phyloP scores from a whole-genome alignment of 306 rosid species.

The Pyrus pyrifolia region DNA sequence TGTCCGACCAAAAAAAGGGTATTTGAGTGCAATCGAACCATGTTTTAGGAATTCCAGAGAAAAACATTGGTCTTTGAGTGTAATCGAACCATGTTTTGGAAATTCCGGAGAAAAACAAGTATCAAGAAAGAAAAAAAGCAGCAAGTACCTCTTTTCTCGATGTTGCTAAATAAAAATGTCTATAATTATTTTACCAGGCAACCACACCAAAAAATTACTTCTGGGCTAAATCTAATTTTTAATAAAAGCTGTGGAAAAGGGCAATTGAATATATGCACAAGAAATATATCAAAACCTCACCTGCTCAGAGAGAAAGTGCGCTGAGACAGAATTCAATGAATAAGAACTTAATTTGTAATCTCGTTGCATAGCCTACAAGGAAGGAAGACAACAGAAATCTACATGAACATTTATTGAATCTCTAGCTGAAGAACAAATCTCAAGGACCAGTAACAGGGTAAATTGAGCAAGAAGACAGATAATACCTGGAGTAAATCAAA shows the following conservation, averaged over 20 bases:
- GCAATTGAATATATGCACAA: slow-evolving; percentile 6
- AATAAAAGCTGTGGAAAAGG: background rate
- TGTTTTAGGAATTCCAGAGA: background rate
- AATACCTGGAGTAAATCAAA: slow-evolving; percentile 96
- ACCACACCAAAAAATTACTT: background rate
- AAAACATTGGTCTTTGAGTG: too few relatives aligned
- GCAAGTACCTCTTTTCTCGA: background rate
- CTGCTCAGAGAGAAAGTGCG: slow-evolving; percentile 97
- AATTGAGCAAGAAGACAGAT: slow-evolving; percentile 12
- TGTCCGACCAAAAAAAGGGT: too few relatives aligned
- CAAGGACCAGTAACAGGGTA: slow-evolving; percentile 11
- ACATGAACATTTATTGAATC: slow-evolving; percentile 4
- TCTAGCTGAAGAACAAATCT: background rate
- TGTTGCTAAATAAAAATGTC: background rate
- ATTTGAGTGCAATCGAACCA: background rate
- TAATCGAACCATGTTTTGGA: background rate
- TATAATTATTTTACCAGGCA: background rate
- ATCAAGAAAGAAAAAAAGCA: background rate
- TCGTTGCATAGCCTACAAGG: slow-evolving; percentile 72
- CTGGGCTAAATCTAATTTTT: background rate
- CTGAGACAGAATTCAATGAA: slow-evolving; percentile 91
- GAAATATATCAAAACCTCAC: slow-evolving; percentile 28
- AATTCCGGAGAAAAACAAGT: background rate
- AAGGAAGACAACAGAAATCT: slow-evolving; percentile 21
- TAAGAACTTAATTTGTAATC: slow-evolving; percentile 94